Percentiles rank a stretch among this genome's conserved stretches.
phyloP scores from a whole-genome alignment of 2,329 filamentous ascomycete species.

The Aspergillus hortae region DNA sequence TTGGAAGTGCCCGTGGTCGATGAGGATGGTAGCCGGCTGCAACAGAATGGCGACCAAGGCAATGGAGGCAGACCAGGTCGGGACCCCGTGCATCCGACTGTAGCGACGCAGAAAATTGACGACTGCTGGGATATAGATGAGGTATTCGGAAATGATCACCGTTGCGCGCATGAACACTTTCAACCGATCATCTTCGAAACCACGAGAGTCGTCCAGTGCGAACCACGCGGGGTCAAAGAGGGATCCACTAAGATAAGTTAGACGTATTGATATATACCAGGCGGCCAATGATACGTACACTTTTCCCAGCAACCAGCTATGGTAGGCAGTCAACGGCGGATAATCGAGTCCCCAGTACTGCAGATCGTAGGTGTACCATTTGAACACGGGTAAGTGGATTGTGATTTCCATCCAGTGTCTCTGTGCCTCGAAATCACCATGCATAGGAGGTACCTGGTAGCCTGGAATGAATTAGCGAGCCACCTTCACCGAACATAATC shows the following conservation, averaged over 20 bases:
- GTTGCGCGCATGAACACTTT: conserved; percentile 97
- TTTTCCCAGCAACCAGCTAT: conserved; percentile 91
- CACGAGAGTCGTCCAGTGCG: conserved; percentile 75
- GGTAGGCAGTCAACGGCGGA: conserved; percentile 94
- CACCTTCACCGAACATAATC: too few relatives aligned
- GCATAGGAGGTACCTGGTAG: conserved; percentile 78
- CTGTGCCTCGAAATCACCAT: conserved; percentile 96
- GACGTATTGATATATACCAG: conserved; percentile 9
- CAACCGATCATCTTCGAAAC: conserved; percentile 70
- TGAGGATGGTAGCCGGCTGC: conserved; percentile 84
- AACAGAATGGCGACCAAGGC: conserved; percentile 86
- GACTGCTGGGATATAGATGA: conserved; percentile 80
- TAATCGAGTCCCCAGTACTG: conserved; percentile 99
- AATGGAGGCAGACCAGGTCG: conserved; percentile 77
- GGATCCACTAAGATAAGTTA: conserved; percentile 55
- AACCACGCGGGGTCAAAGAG: conserved; percentile 84
- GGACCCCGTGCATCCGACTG: conserved; percentile 70
- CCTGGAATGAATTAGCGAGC: conserved; percentile 47
- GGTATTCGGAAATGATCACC: conserved; percentile 84
- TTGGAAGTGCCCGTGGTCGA: conserved; percentile 95
- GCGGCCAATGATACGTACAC: conserved; percentile 50
- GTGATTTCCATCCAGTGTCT: conserved; percentile 99
- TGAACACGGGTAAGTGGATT: conserved; percentile 78
- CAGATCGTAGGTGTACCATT: conserved; percentile 98
- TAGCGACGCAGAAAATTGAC: conserved; percentile 83